Evolutionary conservation across 345 rosid genomes (phyloP).

Genomic region (Populus deltoides): DNA sequence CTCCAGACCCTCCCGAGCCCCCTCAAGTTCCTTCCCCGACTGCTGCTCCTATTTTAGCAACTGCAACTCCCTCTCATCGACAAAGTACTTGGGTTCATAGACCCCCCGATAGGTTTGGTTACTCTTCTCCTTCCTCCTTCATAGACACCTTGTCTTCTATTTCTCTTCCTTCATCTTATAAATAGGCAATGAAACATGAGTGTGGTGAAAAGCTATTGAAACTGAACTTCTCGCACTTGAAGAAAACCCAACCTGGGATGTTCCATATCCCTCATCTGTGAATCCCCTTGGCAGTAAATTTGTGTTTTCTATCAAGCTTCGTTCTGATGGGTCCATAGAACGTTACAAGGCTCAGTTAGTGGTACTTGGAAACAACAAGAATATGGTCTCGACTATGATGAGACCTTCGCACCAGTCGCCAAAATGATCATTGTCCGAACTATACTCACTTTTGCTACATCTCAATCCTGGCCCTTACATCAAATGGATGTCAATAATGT

Average conservation of each 20-base stretch:
- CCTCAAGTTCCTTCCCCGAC: neutral
- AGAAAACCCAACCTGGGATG: neutral
- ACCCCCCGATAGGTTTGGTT: slow-evolving; percentile 1
- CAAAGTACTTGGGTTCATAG: neutral
- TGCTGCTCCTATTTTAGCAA: neutral
- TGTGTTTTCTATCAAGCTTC: neutral
- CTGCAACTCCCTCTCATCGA: neutral
- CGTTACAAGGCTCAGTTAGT: neutral
- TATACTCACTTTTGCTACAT: neutral
- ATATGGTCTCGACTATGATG: neutral
- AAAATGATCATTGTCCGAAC: neutral
- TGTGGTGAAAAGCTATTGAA: neutral
- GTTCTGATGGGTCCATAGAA: neutral
- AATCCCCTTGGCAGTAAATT: neutral
- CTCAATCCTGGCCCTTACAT: neutral
- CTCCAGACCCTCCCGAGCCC: no score
- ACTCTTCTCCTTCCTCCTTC: neutral
- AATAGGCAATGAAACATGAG: neutral
- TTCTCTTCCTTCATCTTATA: neutral
- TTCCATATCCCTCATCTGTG: neutral
- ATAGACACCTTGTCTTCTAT: slow-evolving; percentile 1
- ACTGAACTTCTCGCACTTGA: neutral
- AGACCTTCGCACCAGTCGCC: neutral
- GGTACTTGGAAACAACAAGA: neutral
- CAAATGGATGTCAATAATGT: neutral